Evolutionary conservation across 192 early-diverging fungal species (phyloP).

Genomic region (Entomortierella beljakovae): DNA sequence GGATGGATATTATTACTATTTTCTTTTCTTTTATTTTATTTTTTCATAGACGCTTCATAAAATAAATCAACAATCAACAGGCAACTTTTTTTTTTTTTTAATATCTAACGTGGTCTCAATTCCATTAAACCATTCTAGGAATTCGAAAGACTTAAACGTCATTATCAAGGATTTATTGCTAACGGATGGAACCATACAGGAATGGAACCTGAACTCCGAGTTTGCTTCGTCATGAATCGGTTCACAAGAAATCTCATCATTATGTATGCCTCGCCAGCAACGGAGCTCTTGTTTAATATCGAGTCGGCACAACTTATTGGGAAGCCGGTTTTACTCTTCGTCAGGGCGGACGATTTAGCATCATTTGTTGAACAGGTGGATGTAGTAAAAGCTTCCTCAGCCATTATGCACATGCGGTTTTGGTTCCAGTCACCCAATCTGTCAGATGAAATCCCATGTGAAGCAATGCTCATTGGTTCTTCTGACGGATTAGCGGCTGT

Average conservation of each 20-base stretch:
- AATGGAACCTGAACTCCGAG: conserved; percentile 26
- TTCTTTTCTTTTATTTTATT: no score
- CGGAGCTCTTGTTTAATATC: conserved; percentile 1
- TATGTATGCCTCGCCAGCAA: conserved; percentile 35
- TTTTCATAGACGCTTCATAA: no score
- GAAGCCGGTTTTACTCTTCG: conserved; percentile 23
- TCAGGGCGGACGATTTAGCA: conserved; percentile 35
- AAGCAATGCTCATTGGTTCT: conserved; percentile 28
- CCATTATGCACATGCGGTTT: conserved; percentile 31
- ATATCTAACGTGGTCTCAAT: no score
- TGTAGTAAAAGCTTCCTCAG: conserved; percentile 20
- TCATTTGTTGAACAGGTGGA: conserved; percentile 33
- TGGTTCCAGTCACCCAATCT: conserved; percentile 35
- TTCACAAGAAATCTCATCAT: conserved; percentile 19
- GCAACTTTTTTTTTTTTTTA: no score
- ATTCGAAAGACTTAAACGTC: conserved; percentile 14
- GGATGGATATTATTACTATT: no score
- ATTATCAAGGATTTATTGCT: conserved; percentile 14
- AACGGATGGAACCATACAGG: conserved; percentile 17
- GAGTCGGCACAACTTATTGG: conserved; percentile 23
- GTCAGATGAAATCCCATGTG: conserved; percentile 18
- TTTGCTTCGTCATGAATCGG: conserved; percentile 45
- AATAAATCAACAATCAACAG: no score
- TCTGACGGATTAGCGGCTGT: conserved; percentile 17
- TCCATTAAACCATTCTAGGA: conserved; percentile 6